Conservation (phyloP, 2,329 filamentous ascomycete genomes). For the Phyllosticta capitalensis region DNA sequence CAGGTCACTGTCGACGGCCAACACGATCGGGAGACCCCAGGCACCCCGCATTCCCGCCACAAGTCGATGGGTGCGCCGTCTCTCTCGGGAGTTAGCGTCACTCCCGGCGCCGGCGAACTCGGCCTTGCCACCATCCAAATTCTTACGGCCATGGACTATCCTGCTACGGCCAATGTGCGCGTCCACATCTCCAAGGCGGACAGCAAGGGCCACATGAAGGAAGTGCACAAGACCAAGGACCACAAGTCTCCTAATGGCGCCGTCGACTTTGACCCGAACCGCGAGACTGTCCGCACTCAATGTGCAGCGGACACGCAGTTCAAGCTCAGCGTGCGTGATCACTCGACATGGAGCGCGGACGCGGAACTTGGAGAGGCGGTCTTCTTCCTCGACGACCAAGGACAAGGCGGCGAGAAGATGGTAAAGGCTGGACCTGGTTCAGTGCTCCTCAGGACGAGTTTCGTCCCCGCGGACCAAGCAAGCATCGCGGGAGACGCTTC, state of each 20-base stretch:
- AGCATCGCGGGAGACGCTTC: conserved; percentile 9
- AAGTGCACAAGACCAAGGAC: conserved; percentile 86
- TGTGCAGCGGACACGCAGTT: conserved; percentile 80
- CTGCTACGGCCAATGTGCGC: conserved; percentile 67
- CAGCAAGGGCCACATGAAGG: conserved; percentile 54
- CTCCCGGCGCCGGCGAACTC: conserved; percentile 46
- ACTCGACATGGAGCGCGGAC: conserved; percentile 75
- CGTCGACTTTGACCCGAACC: conserved; percentile 48
- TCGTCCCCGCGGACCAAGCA: conserved; percentile 43
- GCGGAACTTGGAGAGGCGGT: conserved; percentile 72
- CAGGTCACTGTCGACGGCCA: conserved; percentile 24
- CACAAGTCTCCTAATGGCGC: conserved; percentile 61
- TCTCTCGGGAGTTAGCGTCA: conserved; percentile 32
- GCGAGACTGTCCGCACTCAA: conserved; percentile 65
- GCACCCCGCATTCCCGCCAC: conserved; percentile 24
- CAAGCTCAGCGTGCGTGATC: conserved; percentile 75
- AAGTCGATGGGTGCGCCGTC: conserved; percentile 26
- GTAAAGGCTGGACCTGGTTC: conserved; percentile 63
- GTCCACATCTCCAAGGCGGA: conserved; percentile 44
- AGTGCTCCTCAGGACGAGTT: conserved; percentile 66
- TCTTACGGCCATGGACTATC: conserved; percentile 68
- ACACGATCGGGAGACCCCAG: conserved; percentile 11
- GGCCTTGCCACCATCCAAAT: conserved; percentile 76
- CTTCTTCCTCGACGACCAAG: conserved; percentile 86
- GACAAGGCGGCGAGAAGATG: conserved; percentile 60